Evolutionary conservation across 768 basidiomycete genomes (phyloP), one percentile per base, ranked within the genome.

Genomic region (Agaricus bisporus): DNA sequence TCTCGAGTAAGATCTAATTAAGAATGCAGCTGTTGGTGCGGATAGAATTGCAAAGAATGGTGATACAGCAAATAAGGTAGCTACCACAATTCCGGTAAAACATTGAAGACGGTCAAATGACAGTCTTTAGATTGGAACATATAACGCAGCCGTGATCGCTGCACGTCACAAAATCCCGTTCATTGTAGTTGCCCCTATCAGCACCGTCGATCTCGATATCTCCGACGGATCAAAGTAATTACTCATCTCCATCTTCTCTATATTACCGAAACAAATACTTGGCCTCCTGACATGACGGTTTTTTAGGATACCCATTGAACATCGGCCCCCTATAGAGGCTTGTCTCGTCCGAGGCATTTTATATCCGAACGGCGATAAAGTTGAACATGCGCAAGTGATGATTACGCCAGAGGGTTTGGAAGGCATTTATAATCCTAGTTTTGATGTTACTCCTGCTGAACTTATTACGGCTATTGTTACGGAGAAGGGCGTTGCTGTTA

Each of bases 391-490:
- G 0, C 82, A 86, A 41, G 88, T 95, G 11, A 82, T 92, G 79
- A 82, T 94, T 57, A 93, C 93, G 0, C 92, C 94, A 0, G 65
- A 70, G 18, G 76, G 73, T 12, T 64, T 86, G 26, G 74, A 80
- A 42, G 81, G 78, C 28, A 72, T 91, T 38, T 95, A 94, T 67
- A 98, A 97, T 67, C 94, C 95, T 1, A 91, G 90, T 58, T 98
- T 98, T 68, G 95, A 98, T 64, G 93, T 98, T 14, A 98, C 95
- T 0, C 94, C 95, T 0, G 91, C 94, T 2, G 86, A 89, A 55
- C 73, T 98, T 41, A 97, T 98, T 58, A 89, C 85, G n/a, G 91
- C 89, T 28, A 88, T 98, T 48, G 93, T 95, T 11, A 98, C 94
- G 2, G 95, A 98, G 72, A 92, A 88, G 60, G 94, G 95, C 6